Conservation (phyloP, 306 rosid genomes). For the Inga oerstediana region DNA sequence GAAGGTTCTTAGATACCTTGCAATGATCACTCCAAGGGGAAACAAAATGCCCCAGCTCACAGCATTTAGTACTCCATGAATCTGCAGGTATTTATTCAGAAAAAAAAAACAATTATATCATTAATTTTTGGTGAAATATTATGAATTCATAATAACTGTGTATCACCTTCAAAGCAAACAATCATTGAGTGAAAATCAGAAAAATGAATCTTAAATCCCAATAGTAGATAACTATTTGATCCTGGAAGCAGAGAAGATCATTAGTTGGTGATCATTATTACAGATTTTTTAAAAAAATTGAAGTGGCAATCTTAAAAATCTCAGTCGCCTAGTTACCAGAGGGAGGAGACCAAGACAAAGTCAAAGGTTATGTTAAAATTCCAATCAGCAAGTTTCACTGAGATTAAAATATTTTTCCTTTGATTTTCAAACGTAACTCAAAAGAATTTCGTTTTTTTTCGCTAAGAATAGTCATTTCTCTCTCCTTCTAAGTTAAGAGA, state of each 20-base stretch:
- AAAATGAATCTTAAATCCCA: neutral
- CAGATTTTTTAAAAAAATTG: neutral
- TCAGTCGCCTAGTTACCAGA: neutral
- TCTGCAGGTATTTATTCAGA: conserved; percentile 42
- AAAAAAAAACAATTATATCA: neutral
- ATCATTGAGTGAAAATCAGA: neutral
- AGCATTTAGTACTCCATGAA: conserved; percentile 76
- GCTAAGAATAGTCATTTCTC: neutral
- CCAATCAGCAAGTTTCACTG: neutral
- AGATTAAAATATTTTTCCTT: neutral
- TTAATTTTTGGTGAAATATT: neutral
- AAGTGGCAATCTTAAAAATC: neutral
- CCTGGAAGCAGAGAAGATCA: neutral
- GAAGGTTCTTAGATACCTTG: conserved; percentile 71
- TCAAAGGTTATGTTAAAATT: neutral
- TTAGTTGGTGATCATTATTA: neutral
- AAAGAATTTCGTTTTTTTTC: neutral
- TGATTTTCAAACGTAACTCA: neutral
- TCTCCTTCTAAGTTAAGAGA: neutral
- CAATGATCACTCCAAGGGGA: conserved; percentile 75
- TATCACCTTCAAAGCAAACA: neutral
- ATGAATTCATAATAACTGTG: neutral
- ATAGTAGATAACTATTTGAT: neutral
- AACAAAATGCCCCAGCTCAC: conserved; percentile 95
- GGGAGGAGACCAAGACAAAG: neutral